A percentile compares a stretch with the other conserved stretches of the same genome.
Conservation (phyloP, 2,329 filamentous ascomycete species). For the Fonsecaea erecta region DNA sequence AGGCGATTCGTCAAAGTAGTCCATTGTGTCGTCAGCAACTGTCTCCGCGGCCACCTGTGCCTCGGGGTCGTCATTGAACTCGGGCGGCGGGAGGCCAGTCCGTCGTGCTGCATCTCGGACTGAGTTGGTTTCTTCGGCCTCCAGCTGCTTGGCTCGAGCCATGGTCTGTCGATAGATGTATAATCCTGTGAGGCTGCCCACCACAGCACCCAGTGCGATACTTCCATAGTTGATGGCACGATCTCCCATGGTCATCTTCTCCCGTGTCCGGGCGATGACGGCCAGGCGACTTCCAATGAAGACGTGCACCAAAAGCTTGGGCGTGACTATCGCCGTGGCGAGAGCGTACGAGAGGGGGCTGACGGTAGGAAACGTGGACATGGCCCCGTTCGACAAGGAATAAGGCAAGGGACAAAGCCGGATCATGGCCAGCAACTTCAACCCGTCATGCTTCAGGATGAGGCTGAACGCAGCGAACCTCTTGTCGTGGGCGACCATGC, state of each 20-base stretch:
- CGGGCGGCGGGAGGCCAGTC: slow-evolving; percentile 33
- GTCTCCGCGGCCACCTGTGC: slow-evolving; percentile 47
- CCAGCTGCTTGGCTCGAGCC: slow-evolving; percentile 55
- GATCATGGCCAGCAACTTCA: slow-evolving; percentile 89
- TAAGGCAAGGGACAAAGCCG: slow-evolving; percentile 91
- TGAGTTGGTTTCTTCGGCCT: slow-evolving; percentile 52
- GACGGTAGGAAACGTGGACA: slow-evolving; percentile 91
- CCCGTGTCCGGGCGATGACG: slow-evolving; percentile 78
- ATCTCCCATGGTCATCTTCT: slow-evolving; percentile 77
- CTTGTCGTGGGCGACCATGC: slow-evolving; percentile 79
- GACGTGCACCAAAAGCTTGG: slow-evolving; percentile 87
- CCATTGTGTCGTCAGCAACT: slow-evolving; percentile 47
- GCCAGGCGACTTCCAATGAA: slow-evolving; percentile 89
- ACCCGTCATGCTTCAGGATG: slow-evolving; percentile 85
- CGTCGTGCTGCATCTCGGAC: slow-evolving; percentile 44
- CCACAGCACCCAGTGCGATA: slow-evolving; percentile 71
- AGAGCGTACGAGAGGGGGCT: slow-evolving; percentile 74
- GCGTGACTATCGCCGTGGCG: slow-evolving; percentile 79
- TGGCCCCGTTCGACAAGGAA: slow-evolving; percentile 88
- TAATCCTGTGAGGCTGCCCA: slow-evolving; percentile 78
- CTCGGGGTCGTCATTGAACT: slow-evolving; percentile 46
- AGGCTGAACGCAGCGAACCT: slow-evolving; percentile 87
- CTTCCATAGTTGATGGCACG: slow-evolving; percentile 82
- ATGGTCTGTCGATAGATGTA: slow-evolving; percentile 76
- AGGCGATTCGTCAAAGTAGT: slow-evolving; percentile 50